Percentiles rank a stretch among this genome's conserved stretches.
These are phyloP conservation scores for Dysphania ambrosioides DNA, from an alignment of 148 eudicot genomes.

Conservation along the genomic window DNA sequence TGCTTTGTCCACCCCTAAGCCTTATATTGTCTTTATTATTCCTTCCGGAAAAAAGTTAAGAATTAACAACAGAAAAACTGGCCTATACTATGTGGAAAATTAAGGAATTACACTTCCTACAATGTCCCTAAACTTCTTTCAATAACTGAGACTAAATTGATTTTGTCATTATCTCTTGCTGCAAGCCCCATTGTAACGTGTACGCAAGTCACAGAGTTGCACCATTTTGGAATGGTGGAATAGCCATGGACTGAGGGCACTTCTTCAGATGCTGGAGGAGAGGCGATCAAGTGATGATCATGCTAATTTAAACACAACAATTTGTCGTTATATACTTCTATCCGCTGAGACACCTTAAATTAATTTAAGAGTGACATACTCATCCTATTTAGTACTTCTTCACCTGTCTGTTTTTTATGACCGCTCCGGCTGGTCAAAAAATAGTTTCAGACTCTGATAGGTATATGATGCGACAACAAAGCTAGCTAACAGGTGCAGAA, in stretches of 20 bases:
- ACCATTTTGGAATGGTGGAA: no score
- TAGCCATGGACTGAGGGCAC: no score
- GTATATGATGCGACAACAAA: neutral
- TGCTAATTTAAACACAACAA: neutral
- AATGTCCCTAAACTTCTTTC: neutral
- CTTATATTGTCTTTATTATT: no score
- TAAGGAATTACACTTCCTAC: no score
- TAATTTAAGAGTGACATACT: neutral
- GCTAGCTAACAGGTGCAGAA: constrained; percentile 17
- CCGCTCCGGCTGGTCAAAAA: constrained; percentile 4
- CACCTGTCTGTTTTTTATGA: constrained; percentile 8
- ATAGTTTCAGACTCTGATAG: neutral
- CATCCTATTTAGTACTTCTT: neutral
- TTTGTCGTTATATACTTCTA: no score
- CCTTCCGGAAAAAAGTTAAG: no score
- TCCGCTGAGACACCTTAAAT: neutral
- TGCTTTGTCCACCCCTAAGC: no score
- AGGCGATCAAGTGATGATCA: neutral
- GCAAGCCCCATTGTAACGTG: neutral
- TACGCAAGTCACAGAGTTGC: neutral
- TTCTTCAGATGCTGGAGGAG: neutral
- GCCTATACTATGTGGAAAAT: no score
- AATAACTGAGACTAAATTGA: neutral
- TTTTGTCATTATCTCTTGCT: neutral
- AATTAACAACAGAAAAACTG: no score